Base-by-base conservation (phyloP, 805 yeast genomes). In the Phaffomyces thermotolerans region DNA sequence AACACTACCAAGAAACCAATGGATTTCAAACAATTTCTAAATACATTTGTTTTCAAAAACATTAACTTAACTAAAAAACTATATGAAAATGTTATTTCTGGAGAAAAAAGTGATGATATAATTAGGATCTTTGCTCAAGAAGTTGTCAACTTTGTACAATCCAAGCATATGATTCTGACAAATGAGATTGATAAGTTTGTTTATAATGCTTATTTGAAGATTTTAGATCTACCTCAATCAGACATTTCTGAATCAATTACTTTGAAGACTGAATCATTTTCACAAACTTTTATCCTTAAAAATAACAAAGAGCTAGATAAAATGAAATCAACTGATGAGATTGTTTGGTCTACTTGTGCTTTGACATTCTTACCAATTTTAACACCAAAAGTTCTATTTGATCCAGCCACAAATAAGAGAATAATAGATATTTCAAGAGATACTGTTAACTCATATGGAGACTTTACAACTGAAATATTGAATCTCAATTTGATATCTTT, bases 341-440 rank as follows among this genome's bases (percentile, higher is more conserved):
- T 48, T 22, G 30, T 23, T 27, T 58, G 60, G 61, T 48, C 55
- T 8, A 52, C 60, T 32, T 58, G 62, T 36, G 32, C 52, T 8
- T 32, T 58, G 3, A 55, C 58, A 2, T 49, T 49, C 27, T 31
- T 58, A 15, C 62, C 48, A 17, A 37, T 45, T 4, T 17, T 45
- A 5, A 29, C 45, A 0, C 43, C 48, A 14, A 37, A 27, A 20
- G 34, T 34, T 8, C 36, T 36, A 12, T 38, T 40, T 4, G 60
- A 57, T 36, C 56, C 56, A 3, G 55, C 49, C 1, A 51, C 54
- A 2, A 52, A 46, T 1, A 47, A 34, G 17, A 45, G 60, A 41
- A 46, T 53, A n/a, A 47, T 58, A 25, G 53, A 54, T 32, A 37
- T 53, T 13, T 36, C 43, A 3, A 48, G 35, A 18, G 35, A 33